phyloP scores from a whole-genome alignment of 1,284 basidiomycete species.

The Boletus sp. region DNA sequence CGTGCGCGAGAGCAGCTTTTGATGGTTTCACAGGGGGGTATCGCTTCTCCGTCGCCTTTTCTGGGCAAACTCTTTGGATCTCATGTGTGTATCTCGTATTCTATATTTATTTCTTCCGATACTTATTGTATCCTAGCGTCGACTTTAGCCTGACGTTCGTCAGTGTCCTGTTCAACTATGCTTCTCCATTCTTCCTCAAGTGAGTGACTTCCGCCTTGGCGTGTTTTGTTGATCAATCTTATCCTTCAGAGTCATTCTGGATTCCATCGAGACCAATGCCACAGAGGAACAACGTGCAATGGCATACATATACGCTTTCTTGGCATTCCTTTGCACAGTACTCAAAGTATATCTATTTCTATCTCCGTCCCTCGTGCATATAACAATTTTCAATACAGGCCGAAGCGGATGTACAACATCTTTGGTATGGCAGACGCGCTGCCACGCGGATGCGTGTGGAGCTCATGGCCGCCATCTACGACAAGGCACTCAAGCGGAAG shows the following conservation, averaged over 20 bases:
- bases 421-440: conserved; percentile 62
- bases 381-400: conserved; percentile 32
- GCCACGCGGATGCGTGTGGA: conserved; percentile 53
- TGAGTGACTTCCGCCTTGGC: conserved; percentile 7
- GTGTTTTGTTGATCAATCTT: not conserved
- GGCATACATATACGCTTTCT: conserved; percentile 63
- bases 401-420: conserved; percentile 59
- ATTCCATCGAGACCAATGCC: conserved; percentile 16
- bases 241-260: conserved; percentile 38
- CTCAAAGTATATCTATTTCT: conserved; percentile 36
- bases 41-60: conserved; percentile 63
- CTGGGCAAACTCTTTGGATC: conserved; percentile 67
- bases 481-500: conserved; percentile 83
- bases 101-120: not conserved
- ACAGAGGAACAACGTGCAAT: conserved; percentile 41
- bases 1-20: not conserved
- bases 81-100: conserved; percentile 41
- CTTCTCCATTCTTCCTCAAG: conserved; percentile 48
- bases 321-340: conserved; percentile 51
- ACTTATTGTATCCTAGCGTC: conserved; percentile 34
- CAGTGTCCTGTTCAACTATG: conserved; percentile 55
- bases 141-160: conserved; percentile 63
- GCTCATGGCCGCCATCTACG: conserved; percentile 77
- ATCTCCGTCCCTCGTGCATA: not conserved
- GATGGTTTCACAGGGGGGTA: conserved; percentile 31